These are phyloP conservation scores for Backusella mclennaniae DNA, from an alignment of 192 early-diverging fungal genomes.

Conservation along the genomic window DNA sequence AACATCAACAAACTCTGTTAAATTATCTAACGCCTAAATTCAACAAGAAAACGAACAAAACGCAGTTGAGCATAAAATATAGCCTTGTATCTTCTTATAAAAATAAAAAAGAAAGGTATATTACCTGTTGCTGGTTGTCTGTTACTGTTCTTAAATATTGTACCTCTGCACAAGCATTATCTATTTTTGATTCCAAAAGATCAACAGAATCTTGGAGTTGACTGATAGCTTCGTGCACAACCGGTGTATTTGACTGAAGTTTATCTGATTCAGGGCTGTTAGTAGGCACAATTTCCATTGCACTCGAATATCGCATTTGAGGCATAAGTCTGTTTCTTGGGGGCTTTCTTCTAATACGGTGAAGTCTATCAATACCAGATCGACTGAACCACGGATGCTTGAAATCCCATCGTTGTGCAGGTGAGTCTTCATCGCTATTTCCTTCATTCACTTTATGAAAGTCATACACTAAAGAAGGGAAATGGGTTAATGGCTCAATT, in stretches of 20 bases:
- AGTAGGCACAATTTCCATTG: not conserved
- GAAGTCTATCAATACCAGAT: conserved; percentile 37
- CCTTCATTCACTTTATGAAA: conserved; percentile 67
- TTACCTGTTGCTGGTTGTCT: not conserved
- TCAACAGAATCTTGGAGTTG: not conserved
- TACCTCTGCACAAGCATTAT: not conserved
- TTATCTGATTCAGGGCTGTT: not conserved
- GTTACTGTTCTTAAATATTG: conserved; percentile 7
- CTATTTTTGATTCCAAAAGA: not conserved
- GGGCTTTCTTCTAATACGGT: conserved; percentile 2
- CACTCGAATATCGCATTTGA: conserved; percentile 4
- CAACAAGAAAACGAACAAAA: not conserved
- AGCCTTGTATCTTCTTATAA: not conserved
- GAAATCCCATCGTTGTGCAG: conserved; percentile 70
- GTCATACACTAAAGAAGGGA: conserved; percentile 58
- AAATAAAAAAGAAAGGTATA: not conserved
- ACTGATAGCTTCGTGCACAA: not conserved
- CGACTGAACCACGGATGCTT: conserved; percentile 79
- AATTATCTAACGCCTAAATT: not conserved
- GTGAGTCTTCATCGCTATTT: conserved; percentile 35
- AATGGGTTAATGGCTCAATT: not conserved
- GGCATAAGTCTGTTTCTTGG: not conserved
- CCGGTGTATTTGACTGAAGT: not conserved
- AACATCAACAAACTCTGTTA: not conserved
- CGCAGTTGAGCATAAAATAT: not conserved